Evolutionary conservation across 164 flowering plant species (phyloP), one percentile per base, ranked within the genome.

Genomic region (Nymphaea colorata): DNA sequence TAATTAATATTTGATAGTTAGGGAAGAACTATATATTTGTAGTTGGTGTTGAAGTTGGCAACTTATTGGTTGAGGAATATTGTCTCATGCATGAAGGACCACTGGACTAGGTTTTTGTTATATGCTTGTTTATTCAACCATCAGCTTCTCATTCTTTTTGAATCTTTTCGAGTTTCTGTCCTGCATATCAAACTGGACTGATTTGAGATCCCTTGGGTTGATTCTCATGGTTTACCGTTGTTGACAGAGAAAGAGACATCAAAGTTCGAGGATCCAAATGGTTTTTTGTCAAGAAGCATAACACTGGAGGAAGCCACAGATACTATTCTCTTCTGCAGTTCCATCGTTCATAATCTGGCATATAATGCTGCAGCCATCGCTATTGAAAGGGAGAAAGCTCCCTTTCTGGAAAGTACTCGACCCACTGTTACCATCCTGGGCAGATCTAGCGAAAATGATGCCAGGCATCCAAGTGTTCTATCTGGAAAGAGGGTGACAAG

Each of bases 251-350:
- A 84, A 77, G 84, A 93, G 14, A 85, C 80, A 4, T 82, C 84
- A 5, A 47, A 75, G 71, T 80, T 82, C 1, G 88, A 79, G 71
- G 79, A 79, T 59, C 79, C 67, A 2, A 79, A 71, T 63, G 81
- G 87, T 71, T 82, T 72, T 18, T 72, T 71, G 66, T 55, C 74
- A 16, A 85, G 84, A 84, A 91, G 92, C 84, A 77, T 88, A n/a
- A 87, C 94, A 4, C 81, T 95, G 67, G 96, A 95, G 67, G 99
- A 91, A 84, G 98, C 98, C 62, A 87, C 94, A 0, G 99, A 95
- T 72, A 77, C 93, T 25, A 86, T 91, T 61, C 96, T 90, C 53
- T 91, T 94, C 79, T 95, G 99, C 82, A 85, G 86, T 70, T 90
- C 99, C 43, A 86, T 91, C 59, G 81, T 91, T 70, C 96, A 95